Evolutionary conservation across 345 rosid genomes (phyloP), one percentile per base, ranked within the genome.

Genomic region (Anastatica hierochuntica): DNA sequence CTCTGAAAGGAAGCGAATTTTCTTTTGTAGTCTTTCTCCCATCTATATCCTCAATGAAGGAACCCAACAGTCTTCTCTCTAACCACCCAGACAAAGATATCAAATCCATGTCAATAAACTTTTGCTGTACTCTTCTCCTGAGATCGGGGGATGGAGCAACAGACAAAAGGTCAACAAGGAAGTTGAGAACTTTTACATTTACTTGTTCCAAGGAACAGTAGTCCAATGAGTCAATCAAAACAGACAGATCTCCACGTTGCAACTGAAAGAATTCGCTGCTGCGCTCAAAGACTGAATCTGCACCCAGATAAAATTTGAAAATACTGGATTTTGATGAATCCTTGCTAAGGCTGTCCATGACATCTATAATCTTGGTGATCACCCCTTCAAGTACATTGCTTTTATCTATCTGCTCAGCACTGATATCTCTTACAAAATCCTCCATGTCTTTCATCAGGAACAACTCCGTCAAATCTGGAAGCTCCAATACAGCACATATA

Each of bases 1-100:
- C 98, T 77, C 96, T 76, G 45, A 83, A 72, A 56, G 84, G 53
- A 51, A 58, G 62, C 56, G 88, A 79, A 71, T 60, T 82, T 66
- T 71, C 90, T 75, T 72, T 82, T 55, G 77, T 76, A 73, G 62
- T 58, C 53, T 47, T 68, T 54, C 55, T 43, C 27, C 80, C 86
- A 46, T 68, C 79, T 16, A 77, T 53, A 38, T 71, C 66, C 57
- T 83, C 90, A 63, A 60, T 42, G 41, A 60, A 38, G 73, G 74
- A 74, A 72, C 98, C 95, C 63, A 88, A 74, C 53, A 92, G 75
- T 70, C 86, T 80, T 69, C 74, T 79, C 85, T 85, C 98, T 72
- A 92, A 70, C 98, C 94, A 83, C 57, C 73, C 74, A 49, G 94
- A 88, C 72, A 92, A 66, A 49, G 42, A 27, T 62, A 34, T 58